Evolutionary conservation across 2,329 filamentous ascomycete genomes (phyloP).

Genomic region (Cladosporium sphaerospermum): DNA sequence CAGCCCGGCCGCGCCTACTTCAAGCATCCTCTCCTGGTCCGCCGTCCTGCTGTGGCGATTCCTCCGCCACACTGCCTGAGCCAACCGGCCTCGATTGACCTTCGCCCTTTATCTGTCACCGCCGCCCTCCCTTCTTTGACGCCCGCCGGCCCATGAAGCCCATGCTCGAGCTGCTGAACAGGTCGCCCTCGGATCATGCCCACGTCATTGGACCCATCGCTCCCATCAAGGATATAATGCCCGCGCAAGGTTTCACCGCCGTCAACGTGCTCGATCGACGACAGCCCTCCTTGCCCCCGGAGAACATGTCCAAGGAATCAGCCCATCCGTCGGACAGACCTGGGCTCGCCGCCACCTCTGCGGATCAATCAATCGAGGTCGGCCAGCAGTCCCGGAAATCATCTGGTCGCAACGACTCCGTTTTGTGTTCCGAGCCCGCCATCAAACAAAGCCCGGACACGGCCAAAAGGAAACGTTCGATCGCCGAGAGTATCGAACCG

Average conservation of each 20-base stretch:
- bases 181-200: slow-evolving; percentile 5
- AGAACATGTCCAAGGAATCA: background rate
- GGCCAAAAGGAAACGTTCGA: slow-evolving; percentile 6
- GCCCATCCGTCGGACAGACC: background rate
- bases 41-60: too few species aligned
- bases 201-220: background rate
- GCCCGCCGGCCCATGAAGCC: background rate
- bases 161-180: slow-evolving; percentile 7
- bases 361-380: background rate
- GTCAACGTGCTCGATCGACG: slow-evolving; percentile 6
- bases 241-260: slow-evolving; percentile 5
- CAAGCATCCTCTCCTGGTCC: background rate
- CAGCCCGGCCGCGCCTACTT: slow-evolving; percentile 4
- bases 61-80: too few species aligned
- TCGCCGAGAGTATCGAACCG: background rate
- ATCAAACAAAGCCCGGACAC: slow-evolving; percentile 9
- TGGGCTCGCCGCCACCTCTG: background rate
- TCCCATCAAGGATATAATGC: background rate
- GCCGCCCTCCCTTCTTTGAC: too few species aligned
- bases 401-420: slow-evolving; percentile 4
- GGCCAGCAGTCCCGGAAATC: background rate
- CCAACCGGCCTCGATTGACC: too few species aligned
- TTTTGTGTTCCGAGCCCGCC: slow-evolving; percentile 1
- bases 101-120: too few species aligned
- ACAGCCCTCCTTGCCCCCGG: background rate